Base-by-base conservation (phyloP, 305 asterid genomes). In the Fraxinus albicans region DNA sequence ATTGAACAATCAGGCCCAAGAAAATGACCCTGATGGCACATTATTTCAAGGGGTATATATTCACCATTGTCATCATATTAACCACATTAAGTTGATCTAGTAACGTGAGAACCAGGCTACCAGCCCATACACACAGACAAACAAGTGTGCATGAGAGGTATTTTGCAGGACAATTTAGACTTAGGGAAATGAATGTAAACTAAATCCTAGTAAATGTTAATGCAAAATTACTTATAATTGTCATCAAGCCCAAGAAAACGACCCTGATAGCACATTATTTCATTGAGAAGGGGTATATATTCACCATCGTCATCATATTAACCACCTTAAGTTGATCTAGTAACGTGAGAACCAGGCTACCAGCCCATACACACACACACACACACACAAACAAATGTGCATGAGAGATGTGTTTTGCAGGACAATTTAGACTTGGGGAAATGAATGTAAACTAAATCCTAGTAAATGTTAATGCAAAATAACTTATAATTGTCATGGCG, bases 221-320 rank as follows among this genome's bases (percentile, higher is more conserved):
- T 84, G 74, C 42, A 80, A 29, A 38, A 36, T 58, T 42, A 73
- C 31, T 73, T 25, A 42, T 44, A 58, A 23, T 10, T 10, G 36
- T 27, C 67, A 3, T 10, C 27, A 47, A 12, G 25, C 55, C 36
- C 72, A 72, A 77, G 36, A 35, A 47, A 21, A 47, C 23, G 10
- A 35, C 80, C 78, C 78, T 76, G 47, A 84, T 55, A 15, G 67
- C 25, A n/a, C 67, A 55, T n/a, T n/a, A 47, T 47, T 47, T 13
- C 58, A 47, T 47, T 3, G 19, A 47, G 58, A 12, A 13, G n/a
- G 58, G 1, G 58, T 47, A 47, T 47, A 47, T 47, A 47, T 13
- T 13, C 58, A 47, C 67, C 67, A 55, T 55, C 0, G 27, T 19
- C 1, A 21, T 65, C 33, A 65, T 65, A 21, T 25, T 65, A 58